Conservation (phyloP, 1,139 yeast species). For the Kodamaea fungicola region DNA sequence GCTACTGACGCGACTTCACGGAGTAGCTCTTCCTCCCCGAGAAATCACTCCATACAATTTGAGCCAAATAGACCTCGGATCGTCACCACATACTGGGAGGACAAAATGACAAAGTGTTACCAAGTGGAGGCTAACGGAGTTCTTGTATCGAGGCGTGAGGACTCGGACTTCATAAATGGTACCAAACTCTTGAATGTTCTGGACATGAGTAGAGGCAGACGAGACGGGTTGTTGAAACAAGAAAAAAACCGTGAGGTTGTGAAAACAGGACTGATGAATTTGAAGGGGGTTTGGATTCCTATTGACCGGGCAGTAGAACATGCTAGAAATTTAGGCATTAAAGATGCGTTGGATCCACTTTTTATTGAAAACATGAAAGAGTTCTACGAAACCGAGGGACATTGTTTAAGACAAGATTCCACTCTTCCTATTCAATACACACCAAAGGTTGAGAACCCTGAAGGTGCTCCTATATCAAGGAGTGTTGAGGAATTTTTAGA, state of each 20-base stretch:
- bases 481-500: too few relatives aligned
- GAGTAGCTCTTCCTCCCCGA: background rate
- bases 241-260: slow-evolving; percentile 46
- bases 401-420: slow-evolving; percentile 9
- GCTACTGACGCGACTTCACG: too few relatives aligned
- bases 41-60: background rate
- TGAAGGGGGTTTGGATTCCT: slow-evolving; percentile 59
- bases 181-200: slow-evolving; percentile 55
- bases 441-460: too few relatives aligned
- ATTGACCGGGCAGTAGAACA: slow-evolving; percentile 50
- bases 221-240: slow-evolving; percentile 53
- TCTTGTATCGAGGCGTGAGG: slow-evolving; percentile 50
- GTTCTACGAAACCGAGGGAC: slow-evolving; percentile 29
- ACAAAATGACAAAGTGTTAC: slow-evolving; percentile 44
- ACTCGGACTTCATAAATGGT: slow-evolving; percentile 51
- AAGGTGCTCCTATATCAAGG: too few relatives aligned
- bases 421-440: too few relatives aligned
- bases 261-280: slow-evolving; percentile 51
- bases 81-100: slow-evolving; percentile 49
- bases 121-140: slow-evolving; percentile 47
- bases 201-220: slow-evolving; percentile 54
- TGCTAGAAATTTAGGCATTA: slow-evolving; percentile 48
- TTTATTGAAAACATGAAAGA: slow-evolving; percentile 43
- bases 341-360: slow-evolving; percentile 38
- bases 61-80: slow-evolving; percentile 33